Base-by-base conservation (phyloP, 1,284 basidiomycete genomes). In the Ustilago bromivora region DNA sequence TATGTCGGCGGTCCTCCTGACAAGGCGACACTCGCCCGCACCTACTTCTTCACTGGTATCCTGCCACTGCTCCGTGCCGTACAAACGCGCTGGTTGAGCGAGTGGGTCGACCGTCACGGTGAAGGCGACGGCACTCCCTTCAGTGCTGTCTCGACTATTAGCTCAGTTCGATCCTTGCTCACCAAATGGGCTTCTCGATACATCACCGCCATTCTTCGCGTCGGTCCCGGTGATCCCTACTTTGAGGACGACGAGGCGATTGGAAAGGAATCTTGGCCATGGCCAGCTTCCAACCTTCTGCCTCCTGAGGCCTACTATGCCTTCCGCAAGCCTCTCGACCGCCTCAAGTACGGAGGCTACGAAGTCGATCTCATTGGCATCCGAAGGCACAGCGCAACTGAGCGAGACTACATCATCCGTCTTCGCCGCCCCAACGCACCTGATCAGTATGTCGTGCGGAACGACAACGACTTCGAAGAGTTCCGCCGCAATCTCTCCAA, bases 321-420 rank as follows among this genome's bases (percentile, higher is more conserved):
- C 52, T 82, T 79, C 77, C 81, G 82, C 43, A 73, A 72, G 66
- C 81, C 79, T 10, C 53, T 79, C 31, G 79, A 82, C 59, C 66
- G 76, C 11, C 61, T 85, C 62, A 78, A 78, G 62, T 71, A 81
- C 31, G 83, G 83, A 32, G 83, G 83, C 55, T 76, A 80, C 47
- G 82, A 84, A 57, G 82, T 83, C n/a, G 82, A 84, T 53, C 54
- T 84, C 8, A 79, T 84, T 23, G 78, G 80, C 9, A 68, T 83
- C 41, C 79, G 82, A 35, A 58, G 53, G 51, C 74, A 73, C 53
- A 62, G 63, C 41, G 28, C 63, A 13, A 61, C 49, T 34, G 80
- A 78, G 51, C 69, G 78, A 40, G 81, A 84, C 68, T 82, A 81
- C 61, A 66, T 85, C 53, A 67, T 84, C 23, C 71, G 79, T 17